Evolutionary conservation across 2,329 filamentous ascomycete species (phyloP), one percentile per base, ranked within the genome.

Genomic region (Colletotrichum australisinense): DNA sequence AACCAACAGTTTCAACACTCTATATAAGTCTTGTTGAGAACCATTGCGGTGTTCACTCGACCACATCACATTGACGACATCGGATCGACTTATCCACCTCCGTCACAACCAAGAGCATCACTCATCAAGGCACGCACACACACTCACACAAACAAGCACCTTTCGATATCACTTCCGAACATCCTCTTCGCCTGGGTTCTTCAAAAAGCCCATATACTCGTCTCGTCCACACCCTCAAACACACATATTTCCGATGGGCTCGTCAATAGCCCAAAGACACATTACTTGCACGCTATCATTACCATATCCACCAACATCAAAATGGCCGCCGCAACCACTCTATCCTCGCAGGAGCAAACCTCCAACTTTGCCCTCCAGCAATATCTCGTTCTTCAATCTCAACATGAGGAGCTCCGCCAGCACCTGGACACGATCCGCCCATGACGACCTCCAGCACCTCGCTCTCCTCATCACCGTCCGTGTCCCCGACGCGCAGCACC

Each of bases 401-500:
- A 89, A 77, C 88, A 90, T 78, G 85, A 90, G 72, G 85, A 86
- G 72, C 84, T 90, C 19, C 83, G 83, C 74, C 83, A 82, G 76
- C 86, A 87, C 74, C 86, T 90, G 72, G 83, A 89, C 75, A 84
- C 86, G 72, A 86, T 90, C 65, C 86, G 85, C 55, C 83, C 22
- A 85, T 83, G 60, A 74, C 78, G 7, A 77, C 79, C 1, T 81
- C 83, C 73, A 81, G 76, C 67, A 78, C 77, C 53, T 78, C 80
- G 16, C 81, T 83, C 12, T 76, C 81, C 60, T 85, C 85, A 2
- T 86, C 91, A 79, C 86, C 91, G 81, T 83, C 91, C 79, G 87
- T 88, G 79, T 92, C 92, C 79, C 89, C 87, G 78, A 85, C 89
- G 81, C 79, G 92, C 84, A 80, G 87, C 87, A 75, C 88, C 87